phyloP scores from a whole-genome alignment of 805 yeast species.

The Candida ponderosae region DNA sequence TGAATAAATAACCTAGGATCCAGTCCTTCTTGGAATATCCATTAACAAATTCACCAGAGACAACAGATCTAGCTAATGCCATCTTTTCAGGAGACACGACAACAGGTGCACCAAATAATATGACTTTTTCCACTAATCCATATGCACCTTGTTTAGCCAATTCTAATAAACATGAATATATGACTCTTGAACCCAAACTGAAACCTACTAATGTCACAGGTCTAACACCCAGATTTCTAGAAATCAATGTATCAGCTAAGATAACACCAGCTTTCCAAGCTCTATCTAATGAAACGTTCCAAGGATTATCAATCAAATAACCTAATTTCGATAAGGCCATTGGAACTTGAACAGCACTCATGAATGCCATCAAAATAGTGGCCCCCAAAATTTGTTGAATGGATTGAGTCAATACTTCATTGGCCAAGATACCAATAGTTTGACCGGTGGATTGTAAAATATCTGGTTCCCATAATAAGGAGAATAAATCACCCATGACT shows the following conservation, averaged over 20 bases:
- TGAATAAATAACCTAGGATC: conserved; percentile 89
- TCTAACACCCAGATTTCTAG: conserved; percentile 83
- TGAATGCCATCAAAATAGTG: conserved; percentile 78
- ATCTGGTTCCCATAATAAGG: conserved; percentile 96
- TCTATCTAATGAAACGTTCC: conserved; percentile 94
- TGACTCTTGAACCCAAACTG: conserved; percentile 87
- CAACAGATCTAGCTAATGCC: conserved; percentile 72
- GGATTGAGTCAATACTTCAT: conserved; percentile 87
- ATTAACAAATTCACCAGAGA: conserved; percentile 82
- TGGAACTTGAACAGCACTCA: conserved; percentile 91
- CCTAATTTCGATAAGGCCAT: conserved; percentile 86
- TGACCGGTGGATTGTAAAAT: conserved; percentile 95
- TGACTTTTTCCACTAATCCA: conserved; percentile 86
- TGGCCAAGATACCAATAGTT: conserved; percentile 86
- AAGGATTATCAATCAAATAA: conserved; percentile 88
- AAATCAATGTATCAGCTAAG: conserved; percentile 82
- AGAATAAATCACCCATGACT: conserved; percentile 91
- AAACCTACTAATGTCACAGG: conserved; percentile 92
- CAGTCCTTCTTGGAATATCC: conserved; percentile 92
- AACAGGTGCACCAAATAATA: conserved; percentile 81
- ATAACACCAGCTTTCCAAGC: conserved; percentile 96
- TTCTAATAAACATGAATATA: conserved; percentile 83
- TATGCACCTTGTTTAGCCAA: conserved; percentile 78
- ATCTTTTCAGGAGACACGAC: conserved; percentile 74
- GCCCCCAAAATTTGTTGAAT: conserved; percentile 93